phyloP scores from a whole-genome alignment of 2,329 filamentous ascomycete genomes.

The Talaromyces sp. region DNA sequence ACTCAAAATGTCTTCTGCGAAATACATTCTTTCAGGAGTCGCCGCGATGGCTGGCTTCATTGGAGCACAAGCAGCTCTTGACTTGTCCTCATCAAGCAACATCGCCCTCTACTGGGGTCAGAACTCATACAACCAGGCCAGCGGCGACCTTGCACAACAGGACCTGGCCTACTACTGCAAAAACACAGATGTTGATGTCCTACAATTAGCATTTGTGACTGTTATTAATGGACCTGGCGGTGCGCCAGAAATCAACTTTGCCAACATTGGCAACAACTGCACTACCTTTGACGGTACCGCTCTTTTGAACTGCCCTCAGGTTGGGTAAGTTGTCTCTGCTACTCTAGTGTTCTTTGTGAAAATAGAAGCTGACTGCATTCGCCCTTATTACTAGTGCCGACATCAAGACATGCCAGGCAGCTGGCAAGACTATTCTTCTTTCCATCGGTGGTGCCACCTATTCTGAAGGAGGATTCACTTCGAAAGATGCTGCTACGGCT shows the following conservation, averaged over 20 bases:
- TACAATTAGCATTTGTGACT: constrained; percentile 6
- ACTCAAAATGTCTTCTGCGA: constrained; percentile 10
- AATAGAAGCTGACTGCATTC: constrained; percentile 14
- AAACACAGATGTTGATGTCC: constrained; percentile 28
- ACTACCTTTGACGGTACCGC: constrained; percentile 54
- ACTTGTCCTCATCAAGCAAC: constrained; percentile 47
- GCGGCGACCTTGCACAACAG: constrained; percentile 47
- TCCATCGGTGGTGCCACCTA: constrained; percentile 69
- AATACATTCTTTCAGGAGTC: constrained; percentile 8
- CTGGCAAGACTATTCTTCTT: constrained; percentile 66
- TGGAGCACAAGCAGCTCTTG: constrained; percentile 38
- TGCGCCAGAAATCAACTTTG: constrained; percentile 56
- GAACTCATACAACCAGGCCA: constrained; percentile 53
- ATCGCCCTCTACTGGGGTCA: constrained; percentile 66
- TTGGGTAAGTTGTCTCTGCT: constrained; percentile 50
- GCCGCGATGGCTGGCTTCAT: constrained; percentile 26
- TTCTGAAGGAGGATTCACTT: constrained; percentile 61
- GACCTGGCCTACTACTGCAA: constrained; percentile 56
- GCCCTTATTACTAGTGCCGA: constrained; percentile 34
- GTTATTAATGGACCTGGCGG: constrained; percentile 47
- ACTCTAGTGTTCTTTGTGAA: not conserved
- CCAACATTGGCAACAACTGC: constrained; percentile 60
- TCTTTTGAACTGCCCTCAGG: constrained; percentile 57
- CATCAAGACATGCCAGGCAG: constrained; percentile 56
- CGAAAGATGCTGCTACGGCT: constrained; percentile 46